These are phyloP conservation scores for Dactylonectria macrodidyma DNA, from an alignment of 2,329 filamentous ascomycete species.

Conservation along the genomic window DNA sequence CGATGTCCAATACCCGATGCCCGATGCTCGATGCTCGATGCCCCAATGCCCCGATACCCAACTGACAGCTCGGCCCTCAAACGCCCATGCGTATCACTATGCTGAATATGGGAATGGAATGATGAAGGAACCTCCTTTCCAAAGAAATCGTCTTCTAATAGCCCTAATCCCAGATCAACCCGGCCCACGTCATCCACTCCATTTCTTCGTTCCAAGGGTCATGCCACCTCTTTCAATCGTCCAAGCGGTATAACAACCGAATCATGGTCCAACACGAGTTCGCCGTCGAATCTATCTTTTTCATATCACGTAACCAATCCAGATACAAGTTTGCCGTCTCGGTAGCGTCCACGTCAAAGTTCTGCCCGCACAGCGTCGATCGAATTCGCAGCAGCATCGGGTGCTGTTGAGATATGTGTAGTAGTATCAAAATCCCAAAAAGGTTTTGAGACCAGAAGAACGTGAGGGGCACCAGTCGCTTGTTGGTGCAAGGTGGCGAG, in stretches of 20 bases:
- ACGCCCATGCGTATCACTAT: conserved; percentile 10
- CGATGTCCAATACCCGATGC: background rate
- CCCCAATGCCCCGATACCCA: too few species aligned
- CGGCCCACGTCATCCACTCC: conserved; percentile 17
- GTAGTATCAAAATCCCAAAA: conserved; percentile 69
- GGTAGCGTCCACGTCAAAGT: conserved; percentile 66
- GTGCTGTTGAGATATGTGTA: conserved; percentile 68
- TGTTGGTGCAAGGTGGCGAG: conserved; percentile 69
- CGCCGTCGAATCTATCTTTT: conserved; percentile 67
- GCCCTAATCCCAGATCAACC: background rate
- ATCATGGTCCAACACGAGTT: conserved; percentile 70
- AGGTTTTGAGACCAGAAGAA: conserved; percentile 77
- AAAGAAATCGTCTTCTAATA: conserved; percentile 7
- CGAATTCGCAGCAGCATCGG: conserved; percentile 66
- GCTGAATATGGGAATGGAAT: conserved; percentile 24
- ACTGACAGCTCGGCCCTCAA: background rate
- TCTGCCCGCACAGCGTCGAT: conserved; percentile 61
- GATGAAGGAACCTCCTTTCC: conserved; percentile 26
- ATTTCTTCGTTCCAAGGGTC: background rate
- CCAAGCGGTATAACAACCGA: conserved; percentile 61
- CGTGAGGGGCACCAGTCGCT: conserved; percentile 70
- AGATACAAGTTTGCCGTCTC: conserved; percentile 67
- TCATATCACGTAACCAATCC: conserved; percentile 73
- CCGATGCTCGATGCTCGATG: background rate
- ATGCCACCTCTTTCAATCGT: conserved; percentile 34